Evolutionary conservation across 2,329 filamentous ascomycete genomes (phyloP).

Genomic region (Metarhizium robertsii): DNA sequence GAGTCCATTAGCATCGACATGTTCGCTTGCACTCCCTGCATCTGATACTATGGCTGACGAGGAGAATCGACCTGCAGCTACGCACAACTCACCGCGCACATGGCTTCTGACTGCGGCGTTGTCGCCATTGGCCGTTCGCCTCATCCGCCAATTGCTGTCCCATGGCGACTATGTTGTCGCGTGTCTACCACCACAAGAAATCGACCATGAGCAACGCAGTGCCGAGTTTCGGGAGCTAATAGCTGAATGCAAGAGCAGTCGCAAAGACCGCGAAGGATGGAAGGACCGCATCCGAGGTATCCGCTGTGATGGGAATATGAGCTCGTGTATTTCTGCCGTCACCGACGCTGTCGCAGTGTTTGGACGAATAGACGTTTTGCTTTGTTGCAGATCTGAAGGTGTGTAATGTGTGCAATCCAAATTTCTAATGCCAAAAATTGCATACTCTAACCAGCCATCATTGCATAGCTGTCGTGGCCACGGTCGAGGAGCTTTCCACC

Average conservation of each 20-base stretch:
- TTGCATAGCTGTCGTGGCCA: constrained; percentile 66
- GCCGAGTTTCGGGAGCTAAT: constrained; percentile 74
- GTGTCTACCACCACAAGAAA: constrained; percentile 69
- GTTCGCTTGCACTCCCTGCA: neutral
- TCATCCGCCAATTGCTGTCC: constrained; percentile 72
- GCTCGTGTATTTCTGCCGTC: constrained; percentile 74
- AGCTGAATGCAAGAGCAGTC: constrained; percentile 53
- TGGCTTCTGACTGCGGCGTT: constrained; percentile 89
- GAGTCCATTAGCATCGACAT: neutral
- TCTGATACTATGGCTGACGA: constrained; percentile 20
- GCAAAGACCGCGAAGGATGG: constrained; percentile 67
- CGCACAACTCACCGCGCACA: constrained; percentile 68
- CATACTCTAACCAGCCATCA: neutral
- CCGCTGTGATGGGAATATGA: constrained; percentile 54
- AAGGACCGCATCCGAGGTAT: constrained; percentile 64
- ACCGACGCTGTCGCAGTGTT: constrained; percentile 80
- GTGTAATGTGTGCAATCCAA: constrained; percentile 13
- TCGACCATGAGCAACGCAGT: constrained; percentile 66
- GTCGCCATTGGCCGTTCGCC: constrained; percentile 73
- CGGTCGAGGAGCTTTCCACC: constrained; percentile 80
- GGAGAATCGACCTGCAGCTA: constrained; percentile 35
- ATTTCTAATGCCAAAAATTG: neutral
- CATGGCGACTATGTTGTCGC: constrained; percentile 88
- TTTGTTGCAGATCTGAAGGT: constrained; percentile 87
- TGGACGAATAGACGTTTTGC: constrained; percentile 77